Base-by-base conservation (phyloP, 2,329 filamentous ascomycete species). In the Pyrenophora tritici-repentis region DNA sequence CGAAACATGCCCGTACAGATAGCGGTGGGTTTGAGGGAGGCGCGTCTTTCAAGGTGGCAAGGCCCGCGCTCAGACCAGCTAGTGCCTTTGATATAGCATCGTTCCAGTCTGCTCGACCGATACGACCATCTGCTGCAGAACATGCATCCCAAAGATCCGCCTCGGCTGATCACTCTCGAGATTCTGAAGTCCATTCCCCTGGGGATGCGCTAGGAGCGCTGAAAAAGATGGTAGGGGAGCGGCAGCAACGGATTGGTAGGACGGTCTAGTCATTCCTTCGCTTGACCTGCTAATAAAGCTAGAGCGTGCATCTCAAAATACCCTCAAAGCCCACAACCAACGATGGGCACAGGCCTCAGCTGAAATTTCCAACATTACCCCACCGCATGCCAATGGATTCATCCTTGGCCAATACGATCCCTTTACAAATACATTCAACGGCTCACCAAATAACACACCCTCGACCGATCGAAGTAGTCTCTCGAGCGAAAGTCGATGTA, bases 401-500 rank as follows among this genome's bases (percentile, higher is more conserved):
- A 29, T 10, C 10, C 26, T 29, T 35, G 54, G 55, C 31, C 53
- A 61, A 10, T 69, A 69, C 46, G 70, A 75, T 29, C 65, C 66
- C 12, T 75, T 75, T 42, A 67, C 73, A 36, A 79, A 68, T 45
- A 66, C 63, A 2, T 68, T 71, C 56, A 69, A 62, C 42, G 58
- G 50, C 38, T 73, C 71, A n/a, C 80, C 81, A 14, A 81, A 78
- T 22, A 73, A 75, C 2, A 83, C 81, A 0, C 81, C 81, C 2
- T 79, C 75, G 51, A 82, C 80, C 13, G 80, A 82, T 46, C 78
- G 78, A 33, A 80, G 78, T 54, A 81, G 75, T 58, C 76, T 79
- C 16, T 78, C 78, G 53, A 78, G 72, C 53, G 79, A 79, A 31
- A 72, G 62, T 47, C 78, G 83, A 32, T 87, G 84, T 66, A 69